Evolutionary conservation across 2,329 filamentous ascomycete genomes (phyloP), one percentile per base, ranked within the genome.

Genomic region (Ambrosiella xylebori): DNA sequence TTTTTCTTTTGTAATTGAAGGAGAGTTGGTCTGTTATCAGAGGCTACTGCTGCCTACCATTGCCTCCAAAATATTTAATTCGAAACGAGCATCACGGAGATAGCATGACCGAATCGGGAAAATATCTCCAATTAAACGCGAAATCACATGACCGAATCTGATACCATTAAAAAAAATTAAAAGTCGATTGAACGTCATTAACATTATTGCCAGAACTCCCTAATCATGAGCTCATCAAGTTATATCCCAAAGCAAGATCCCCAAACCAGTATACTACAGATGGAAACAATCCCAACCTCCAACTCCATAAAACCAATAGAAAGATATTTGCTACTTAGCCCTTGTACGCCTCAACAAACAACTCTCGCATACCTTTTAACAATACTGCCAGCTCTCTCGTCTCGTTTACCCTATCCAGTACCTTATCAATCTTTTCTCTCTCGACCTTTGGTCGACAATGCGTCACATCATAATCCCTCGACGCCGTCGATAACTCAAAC

Each of bases 401-500:
- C 74, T 96, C 89, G 66, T 95, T 95, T 59, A 96, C 76, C 66
- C 77, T 76, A 63, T 94, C 86, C 58, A 90, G 69, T 53, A 93
- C 83, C 67, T 78, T 77, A 57, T 93, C 86, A 49, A 93, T 79
- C 64, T 83, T 84, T 62, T 89, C 86, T 61, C 77, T 74, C 66
- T 94, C 86, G 62, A 95, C 73, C 71, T 88, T 91, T 11, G 93
- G 93, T 66, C 85, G 77, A 65, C 84, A 86, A 64, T 87, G 84
- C 61, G 82, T 78, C 41, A 97, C 85, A 62, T 87, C 85, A 70
- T 96, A 97, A 65, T 95, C 90, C 61, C 86, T 76, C 62, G 80
- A 81, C 40, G 82, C 81, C 51, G 86, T 95, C 64, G 85, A 83
- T 59, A 98, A 74, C 73, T 97, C 91, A 67, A 98, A 97, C 83